Percentiles rank a stretch among this genome's conserved stretches.
Evolutionary conservation across 202 grass and related monocot species (phyloP).

Genomic region (Eragrostis tef): DNA sequence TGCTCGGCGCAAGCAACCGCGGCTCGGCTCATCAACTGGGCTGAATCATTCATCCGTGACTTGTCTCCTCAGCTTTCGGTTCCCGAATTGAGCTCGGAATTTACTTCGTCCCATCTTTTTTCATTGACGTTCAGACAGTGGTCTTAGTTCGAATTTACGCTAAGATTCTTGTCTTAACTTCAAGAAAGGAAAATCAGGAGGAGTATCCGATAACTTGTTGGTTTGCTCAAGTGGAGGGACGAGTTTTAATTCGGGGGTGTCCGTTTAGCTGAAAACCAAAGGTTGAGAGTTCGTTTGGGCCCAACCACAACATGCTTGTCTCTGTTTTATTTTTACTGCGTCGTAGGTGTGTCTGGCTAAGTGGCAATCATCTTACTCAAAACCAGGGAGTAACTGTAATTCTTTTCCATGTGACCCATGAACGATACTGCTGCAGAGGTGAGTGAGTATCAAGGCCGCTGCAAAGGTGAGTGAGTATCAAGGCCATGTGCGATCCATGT

Average conservation of each 20-base stretch:
- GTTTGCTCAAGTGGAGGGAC: background rate
- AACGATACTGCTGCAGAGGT: too few species aligned
- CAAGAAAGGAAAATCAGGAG: too few species aligned
- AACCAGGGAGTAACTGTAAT: background rate
- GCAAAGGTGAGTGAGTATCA: background rate
- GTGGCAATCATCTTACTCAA: background rate
- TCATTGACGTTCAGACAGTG: too few species aligned
- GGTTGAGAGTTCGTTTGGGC: background rate
- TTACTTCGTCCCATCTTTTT: too few species aligned
- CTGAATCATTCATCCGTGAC: conserved; percentile 37
- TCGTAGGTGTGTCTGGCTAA: background rate
- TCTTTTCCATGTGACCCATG: too few species aligned
- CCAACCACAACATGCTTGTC: background rate
- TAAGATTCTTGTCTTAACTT: too few species aligned
- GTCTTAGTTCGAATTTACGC: too few species aligned
- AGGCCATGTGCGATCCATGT: conserved; percentile 49
- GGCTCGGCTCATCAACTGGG: conserved; percentile 19
- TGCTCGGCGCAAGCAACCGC: conserved; percentile 43
- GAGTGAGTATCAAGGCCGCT: too few species aligned
- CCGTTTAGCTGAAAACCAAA: conserved; percentile 10
- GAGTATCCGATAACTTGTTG: background rate
- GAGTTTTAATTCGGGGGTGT: background rate
- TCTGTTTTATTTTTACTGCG: background rate
- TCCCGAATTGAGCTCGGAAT: background rate
- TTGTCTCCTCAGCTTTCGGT: conserved; percentile 5